Percentiles rank a stretch among this genome's conserved stretches.
Evolutionary conservation across 2,329 filamentous ascomycete species (phyloP).

Genomic region (Neonectria neomacrospora): DNA sequence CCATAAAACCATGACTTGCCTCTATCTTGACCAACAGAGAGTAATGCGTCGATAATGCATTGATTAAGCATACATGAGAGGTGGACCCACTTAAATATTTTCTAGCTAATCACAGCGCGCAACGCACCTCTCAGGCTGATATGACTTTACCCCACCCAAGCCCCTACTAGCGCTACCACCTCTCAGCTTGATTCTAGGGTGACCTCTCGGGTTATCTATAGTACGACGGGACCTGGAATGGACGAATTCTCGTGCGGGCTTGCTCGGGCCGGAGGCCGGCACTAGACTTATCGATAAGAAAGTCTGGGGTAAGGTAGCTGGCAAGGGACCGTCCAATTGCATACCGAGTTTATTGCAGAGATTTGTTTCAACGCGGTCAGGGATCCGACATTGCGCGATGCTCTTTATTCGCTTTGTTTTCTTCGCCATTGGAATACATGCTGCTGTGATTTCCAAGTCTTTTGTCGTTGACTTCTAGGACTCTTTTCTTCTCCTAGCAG

Average conservation of each 20-base stretch:
- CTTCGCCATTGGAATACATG: neutral
- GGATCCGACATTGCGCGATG: neutral
- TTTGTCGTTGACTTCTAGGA: neutral
- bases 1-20: no score
- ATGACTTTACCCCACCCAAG: no score
- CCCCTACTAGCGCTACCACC: no score
- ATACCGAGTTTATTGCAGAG: neutral
- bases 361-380: neutral
- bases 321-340: neutral
- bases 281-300: conserved; percentile 35
- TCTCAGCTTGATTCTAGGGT: no score
- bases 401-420: neutral
- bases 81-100: no score
- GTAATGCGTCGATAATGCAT: no score
- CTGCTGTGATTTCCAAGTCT: neutral
- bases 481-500: neutral
- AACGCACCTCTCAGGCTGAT: no score
- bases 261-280: conserved; percentile 2
- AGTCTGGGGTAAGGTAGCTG: neutral
- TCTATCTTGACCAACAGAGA: no score
- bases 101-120: no score
- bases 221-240: no score
- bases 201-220: no score
- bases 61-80: no score
- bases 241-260: neutral